Evolutionary conservation across 768 basidiomycete species (phyloP), one percentile per base, ranked within the genome.

Genomic region (Pulveroboletus sp.): DNA sequence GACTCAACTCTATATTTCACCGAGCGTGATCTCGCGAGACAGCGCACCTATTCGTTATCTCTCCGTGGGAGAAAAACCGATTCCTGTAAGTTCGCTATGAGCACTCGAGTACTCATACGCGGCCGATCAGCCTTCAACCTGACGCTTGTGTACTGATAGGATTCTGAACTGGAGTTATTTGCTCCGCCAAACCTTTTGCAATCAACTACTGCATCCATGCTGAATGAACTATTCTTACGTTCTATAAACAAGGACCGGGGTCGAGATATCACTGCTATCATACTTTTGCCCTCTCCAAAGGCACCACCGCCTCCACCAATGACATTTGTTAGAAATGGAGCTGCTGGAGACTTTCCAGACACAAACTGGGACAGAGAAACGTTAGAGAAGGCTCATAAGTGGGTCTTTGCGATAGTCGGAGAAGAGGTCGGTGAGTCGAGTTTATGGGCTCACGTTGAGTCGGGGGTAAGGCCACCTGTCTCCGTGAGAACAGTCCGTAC

Each of bases 131-230:
- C 3, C 8, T 38, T 18, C 4, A 11, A 32, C 14, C 41, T 60
- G 46, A 63, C 21, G 6, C 27, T 21, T 3, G 13, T 9, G 1
- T 21, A 21, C 24, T 28, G 18, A 24, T 27, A 79, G 76, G 62
- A 65, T 49, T 53, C 61, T 4, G 57, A 65, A 17, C 66, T 71
- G 0, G 56, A 73, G 43, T 62, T 61, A 1, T 82, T 82, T 46
- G 58, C 71, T 3, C 76, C 82, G 4, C 83, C 83, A 14, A 84
- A 84, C 54, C 69, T 84, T 31, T 59, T 82, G 39, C 77, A 75
- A 53, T 73, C 75, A 6, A 75, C 78, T 1, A 75, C 80, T 0
- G 80, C 83, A 5, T 72, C 82, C 2, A 70, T 84, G 51, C 60
- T 84, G 48, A 68, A 57, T 21, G 46, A 42, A 26, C 27, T 59